Conservation (phyloP, 176 grass and related monocot genomes). For the Neostapfia colusana region DNA sequence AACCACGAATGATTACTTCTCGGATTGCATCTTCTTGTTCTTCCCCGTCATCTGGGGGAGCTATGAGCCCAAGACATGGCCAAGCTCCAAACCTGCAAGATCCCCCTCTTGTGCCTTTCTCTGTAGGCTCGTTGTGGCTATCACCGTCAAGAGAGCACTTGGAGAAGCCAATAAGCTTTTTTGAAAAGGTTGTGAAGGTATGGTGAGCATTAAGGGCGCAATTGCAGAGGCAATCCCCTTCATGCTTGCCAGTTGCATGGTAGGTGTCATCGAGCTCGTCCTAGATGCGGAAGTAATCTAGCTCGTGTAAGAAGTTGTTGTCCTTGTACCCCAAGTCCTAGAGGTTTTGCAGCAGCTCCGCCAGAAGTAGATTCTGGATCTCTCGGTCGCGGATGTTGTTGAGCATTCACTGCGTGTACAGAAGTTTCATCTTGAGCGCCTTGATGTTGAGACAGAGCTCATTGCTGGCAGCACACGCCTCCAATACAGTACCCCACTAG, state of each 20-base stretch:
- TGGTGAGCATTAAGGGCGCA: background rate
- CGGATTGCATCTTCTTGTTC: background rate
- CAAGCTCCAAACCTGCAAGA: background rate
- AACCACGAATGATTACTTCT: too few species aligned
- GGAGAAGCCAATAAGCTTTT: background rate
- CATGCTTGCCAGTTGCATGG: background rate
- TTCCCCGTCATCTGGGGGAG: background rate
- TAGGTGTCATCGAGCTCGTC: constrained; percentile 2
- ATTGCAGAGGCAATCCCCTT: background rate
- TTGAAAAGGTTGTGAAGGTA: background rate
- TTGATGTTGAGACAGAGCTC: constrained; percentile 15
- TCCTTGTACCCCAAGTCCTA: background rate
- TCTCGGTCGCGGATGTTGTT: background rate
- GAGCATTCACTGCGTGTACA: background rate
- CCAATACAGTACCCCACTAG: constrained; percentile 7
- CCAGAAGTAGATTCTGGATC: background rate
- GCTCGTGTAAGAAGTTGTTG: constrained; percentile 18
- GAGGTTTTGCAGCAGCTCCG: background rate
- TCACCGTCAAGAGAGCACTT: fast-evolving
- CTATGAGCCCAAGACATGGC: background rate
- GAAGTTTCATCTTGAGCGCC: constrained; percentile 15
- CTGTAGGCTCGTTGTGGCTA: background rate
- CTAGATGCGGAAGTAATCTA: constrained; percentile 38
- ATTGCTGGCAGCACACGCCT: constrained; percentile 11
- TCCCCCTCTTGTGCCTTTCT: background rate